Base-by-base conservation (phyloP, 106 monocot species). In the Allium fistulosum region DNA sequence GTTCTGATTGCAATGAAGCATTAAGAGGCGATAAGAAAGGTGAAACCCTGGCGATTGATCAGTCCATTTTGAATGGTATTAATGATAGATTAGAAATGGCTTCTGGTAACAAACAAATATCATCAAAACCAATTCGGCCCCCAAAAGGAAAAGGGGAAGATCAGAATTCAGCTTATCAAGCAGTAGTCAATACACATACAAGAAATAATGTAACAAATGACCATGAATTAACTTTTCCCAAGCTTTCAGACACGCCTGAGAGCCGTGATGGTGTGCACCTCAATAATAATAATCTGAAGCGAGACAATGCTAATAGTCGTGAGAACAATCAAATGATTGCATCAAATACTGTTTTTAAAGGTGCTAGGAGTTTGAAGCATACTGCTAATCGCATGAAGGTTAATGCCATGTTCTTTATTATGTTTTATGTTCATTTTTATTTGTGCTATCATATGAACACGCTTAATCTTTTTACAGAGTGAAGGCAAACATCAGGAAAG, bases 291-390 rank as follows among this genome's bases (percentile, higher is more conserved):
- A 71, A 50, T 69, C 47, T 65, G 52, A 75, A 62, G 48, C 75
- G 78, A 50, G 49, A 67, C 26, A 73, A 58, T 6, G 69, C 76
- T 75, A 84, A 61, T 72, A 65, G 72, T 49, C 58, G 49, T 76
- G 81, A 81, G 50, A 62, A 52, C 14, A 85, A 73, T 65, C 74
- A 78, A 56, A 48, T 74, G 67, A 83, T 81, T 71, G 57, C 59
- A 67, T 74, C 73, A 56, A 71, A 49, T 77, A 61, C 26, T 69
- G 64, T 80, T 13, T 48, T 87, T 56, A 91, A 82, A 84, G 91
- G 87, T 82, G 97, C 97, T 65, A 81, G 83, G 69, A 83, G 78
- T 74, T 70, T 99, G 49, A 99, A 99, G 75, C 92, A 99, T 64
- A 83, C 61, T 47, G 92, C 97, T 66, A 79, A 87, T 74, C 84